Evolutionary conservation across 2,329 filamentous ascomycete species (phyloP).

Genomic region (Hymenoscyphus linearis): DNA sequence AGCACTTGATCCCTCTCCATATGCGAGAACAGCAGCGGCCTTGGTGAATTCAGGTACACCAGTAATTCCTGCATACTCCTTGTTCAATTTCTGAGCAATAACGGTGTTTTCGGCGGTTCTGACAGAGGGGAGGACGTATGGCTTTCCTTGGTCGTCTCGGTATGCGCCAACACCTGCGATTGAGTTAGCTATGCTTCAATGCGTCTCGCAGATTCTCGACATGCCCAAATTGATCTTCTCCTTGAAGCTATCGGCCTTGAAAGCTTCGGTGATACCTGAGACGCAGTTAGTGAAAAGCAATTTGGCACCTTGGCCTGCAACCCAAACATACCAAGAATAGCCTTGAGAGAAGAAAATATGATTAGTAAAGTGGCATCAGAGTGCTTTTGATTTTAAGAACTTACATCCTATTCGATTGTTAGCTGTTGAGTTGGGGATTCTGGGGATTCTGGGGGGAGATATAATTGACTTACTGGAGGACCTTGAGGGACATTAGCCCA

Average conservation of each 20-base stretch:
- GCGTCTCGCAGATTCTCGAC: slow-evolving; percentile 23
- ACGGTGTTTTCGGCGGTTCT: slow-evolving; percentile 83
- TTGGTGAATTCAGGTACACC: slow-evolving; percentile 92
- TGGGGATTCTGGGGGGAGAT: no score
- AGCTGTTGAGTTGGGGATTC: slow-evolving; percentile 9
- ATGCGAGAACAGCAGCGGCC: slow-evolving; percentile 85
- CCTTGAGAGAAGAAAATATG: slow-evolving; percentile 42
- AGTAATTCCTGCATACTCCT: slow-evolving; percentile 97
- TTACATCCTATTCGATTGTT: slow-evolving; percentile 34
- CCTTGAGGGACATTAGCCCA: slow-evolving; percentile 92
- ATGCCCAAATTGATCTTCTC: slow-evolving; percentile 97
- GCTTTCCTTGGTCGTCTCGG: slow-evolving; percentile 96
- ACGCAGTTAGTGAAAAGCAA: slow-evolving; percentile 27
- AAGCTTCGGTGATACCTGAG: slow-evolving; percentile 88
- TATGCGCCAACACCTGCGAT: slow-evolving; percentile 86
- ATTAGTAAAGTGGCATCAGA: slow-evolving; percentile 33
- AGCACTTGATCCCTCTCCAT: slow-evolving; percentile 72
- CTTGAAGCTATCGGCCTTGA: slow-evolving; percentile 89
- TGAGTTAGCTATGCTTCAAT: slow-evolving; percentile 17
- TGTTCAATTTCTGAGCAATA: slow-evolving; percentile 73
- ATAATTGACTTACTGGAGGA: slow-evolving; percentile 69
- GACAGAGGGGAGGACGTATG: slow-evolving; percentile 93
- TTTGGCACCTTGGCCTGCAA: slow-evolving; percentile 12
- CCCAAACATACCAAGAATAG: slow-evolving; percentile 63
- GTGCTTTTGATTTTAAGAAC: slow-evolving; percentile 11